These are phyloP conservation scores for Limnanthes douglasii DNA, from an alignment of 345 rosid genomes.

Conservation along the genomic window DNA sequence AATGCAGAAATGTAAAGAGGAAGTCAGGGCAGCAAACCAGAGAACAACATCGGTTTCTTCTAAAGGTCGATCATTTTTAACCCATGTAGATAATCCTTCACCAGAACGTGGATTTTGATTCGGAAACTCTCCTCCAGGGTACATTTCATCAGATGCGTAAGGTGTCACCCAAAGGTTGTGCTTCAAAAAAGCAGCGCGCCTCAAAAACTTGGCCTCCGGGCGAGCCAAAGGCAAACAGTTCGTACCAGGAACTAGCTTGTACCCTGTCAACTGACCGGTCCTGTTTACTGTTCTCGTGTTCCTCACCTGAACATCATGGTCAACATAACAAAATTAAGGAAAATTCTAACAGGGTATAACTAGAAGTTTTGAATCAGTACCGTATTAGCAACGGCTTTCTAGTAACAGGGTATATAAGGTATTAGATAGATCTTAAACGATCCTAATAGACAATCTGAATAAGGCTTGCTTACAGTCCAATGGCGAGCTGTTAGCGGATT, in stretches of 20 bases:
- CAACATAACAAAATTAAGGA: too few relatives aligned
- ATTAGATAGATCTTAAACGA: not conserved
- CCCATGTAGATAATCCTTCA: constrained; percentile 86
- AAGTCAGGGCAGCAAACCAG: constrained; percentile 29
- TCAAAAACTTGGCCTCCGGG: constrained; percentile 67
- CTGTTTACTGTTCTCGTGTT: constrained; percentile 83
- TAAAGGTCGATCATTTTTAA: constrained; percentile 59
- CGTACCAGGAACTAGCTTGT: constrained; percentile 76
- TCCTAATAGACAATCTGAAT: not conserved
- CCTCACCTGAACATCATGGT: constrained; percentile 84
- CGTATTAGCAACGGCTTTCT: too few relatives aligned
- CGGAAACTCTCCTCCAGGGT: constrained; percentile 91
- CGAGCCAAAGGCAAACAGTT: constrained; percentile 85
- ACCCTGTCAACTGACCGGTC: constrained; percentile 78
- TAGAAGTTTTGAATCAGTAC: too few relatives aligned
- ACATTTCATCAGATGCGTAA: constrained; percentile 44
- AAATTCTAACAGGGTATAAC: too few relatives aligned
- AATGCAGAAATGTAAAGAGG: not conserved
- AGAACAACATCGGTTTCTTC: constrained; percentile 80
- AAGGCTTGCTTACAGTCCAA: constrained; percentile 64
- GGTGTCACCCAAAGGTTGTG: constrained; percentile 88
- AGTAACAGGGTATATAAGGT: not conserved
- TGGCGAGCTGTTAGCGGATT: constrained; percentile 71
- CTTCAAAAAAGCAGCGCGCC: constrained; percentile 77
- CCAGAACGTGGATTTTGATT: constrained; percentile 83